Evolutionary conservation across 1,284 basidiomycete species (phyloP), one percentile per base, ranked within the genome.

Genomic region (Moniliophthora roreri): DNA sequence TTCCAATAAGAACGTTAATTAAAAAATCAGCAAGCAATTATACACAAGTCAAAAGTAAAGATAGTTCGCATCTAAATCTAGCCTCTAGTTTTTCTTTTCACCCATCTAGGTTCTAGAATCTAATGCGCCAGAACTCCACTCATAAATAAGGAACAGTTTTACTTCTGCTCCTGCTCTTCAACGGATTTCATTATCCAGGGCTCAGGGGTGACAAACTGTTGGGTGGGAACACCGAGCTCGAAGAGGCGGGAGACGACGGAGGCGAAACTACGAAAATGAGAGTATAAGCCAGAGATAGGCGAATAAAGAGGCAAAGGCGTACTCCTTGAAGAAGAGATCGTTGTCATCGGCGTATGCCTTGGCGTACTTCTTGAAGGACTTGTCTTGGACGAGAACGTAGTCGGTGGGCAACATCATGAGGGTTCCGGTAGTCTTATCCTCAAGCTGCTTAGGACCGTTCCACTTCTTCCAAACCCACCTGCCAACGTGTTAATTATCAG

Each of bases 371-470:
- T 87, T 91, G 84, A 95, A 95, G 61, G 75, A 77, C 82, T 93
- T 95, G 77, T 96, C 94, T 69, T 87, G 84, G 57, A 81, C 78
- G 52, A 97, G 78, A 40, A 88, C 83, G 67, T 89, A 90, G 72
- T 96, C 93, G 63, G 92, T 89, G 39, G 93, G 92, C 41, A 97
- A 75, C 95, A 98, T 98, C 95, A 99, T 98, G 47, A 99, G 77
- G 36, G 82, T 74, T 64, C 81, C 82, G 45, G 94, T 95, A 72
- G 85, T 87, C 82, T 92, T 93, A 78, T 98, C 95, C 73, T 92
- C 85, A 57, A 90, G 87, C 76, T 99, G 96, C 75, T 93, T 95
- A 37, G 95, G 94, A 42, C 95, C 95, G 58, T 78, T 78, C 93
- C 93, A 95, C 72, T 90, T 91, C 71, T 78, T 86, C 89, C 90